phyloP scores from a whole-genome alignment of 2,329 filamentous ascomycete species.

The Paracoccidioides lutzii region DNA sequence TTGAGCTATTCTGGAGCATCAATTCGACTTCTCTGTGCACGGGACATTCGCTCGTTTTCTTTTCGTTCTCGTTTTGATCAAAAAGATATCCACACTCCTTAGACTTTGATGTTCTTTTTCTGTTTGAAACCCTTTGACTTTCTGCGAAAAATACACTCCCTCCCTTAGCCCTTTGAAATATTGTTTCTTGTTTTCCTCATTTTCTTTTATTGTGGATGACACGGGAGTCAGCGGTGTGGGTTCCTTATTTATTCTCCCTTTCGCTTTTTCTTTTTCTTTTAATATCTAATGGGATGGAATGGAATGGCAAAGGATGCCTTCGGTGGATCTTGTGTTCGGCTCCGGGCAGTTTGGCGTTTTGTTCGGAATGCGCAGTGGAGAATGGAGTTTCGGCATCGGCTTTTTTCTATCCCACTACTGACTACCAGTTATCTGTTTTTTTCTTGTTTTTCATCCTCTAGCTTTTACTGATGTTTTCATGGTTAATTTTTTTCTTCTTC shows the following conservation, averaged over 20 bases:
- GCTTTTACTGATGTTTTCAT: constrained; percentile 4
- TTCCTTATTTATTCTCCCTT: neutral
- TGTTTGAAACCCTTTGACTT: neutral
- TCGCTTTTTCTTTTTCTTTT: neutral
- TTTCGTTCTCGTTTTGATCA: neutral
- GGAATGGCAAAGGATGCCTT: neutral
- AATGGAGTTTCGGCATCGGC: neutral
- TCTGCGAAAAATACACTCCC: neutral
- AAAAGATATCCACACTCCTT: neutral
- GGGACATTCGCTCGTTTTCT: neutral
- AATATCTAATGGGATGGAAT: neutral
- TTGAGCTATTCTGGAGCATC: neutral
- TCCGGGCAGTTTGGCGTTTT: neutral
- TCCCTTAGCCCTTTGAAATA: neutral
- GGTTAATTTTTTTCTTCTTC: neutral
- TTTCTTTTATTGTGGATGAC: neutral
- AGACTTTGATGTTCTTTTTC: neutral
- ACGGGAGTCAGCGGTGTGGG: neutral
- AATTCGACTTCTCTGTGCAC: neutral
- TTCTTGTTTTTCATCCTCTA: constrained; percentile 6
- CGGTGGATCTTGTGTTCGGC: neutral
- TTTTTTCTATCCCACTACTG: constrained; percentile 5
- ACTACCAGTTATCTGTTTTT: neutral
- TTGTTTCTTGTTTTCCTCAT: neutral
- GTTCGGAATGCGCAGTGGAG: neutral